Evolutionary conservation across 352 stramenopile genomes (phyloP).

Genomic region (Globisporangium emineosum): DNA sequence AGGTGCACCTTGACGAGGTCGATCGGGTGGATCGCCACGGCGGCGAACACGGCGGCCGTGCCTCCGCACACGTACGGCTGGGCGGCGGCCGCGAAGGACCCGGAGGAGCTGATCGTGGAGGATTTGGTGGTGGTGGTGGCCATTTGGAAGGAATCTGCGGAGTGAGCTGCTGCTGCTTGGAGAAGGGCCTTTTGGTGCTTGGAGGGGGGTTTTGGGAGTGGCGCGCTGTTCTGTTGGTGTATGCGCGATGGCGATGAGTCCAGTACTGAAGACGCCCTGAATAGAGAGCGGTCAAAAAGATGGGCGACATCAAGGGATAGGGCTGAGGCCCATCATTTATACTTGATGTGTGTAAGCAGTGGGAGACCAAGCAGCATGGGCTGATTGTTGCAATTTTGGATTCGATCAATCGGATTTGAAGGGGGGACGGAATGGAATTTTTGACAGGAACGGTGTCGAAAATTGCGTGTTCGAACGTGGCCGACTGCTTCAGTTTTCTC

Average conservation of each 20-base stretch:
- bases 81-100: constrained; percentile 43
- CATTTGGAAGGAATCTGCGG: constrained; percentile 17
- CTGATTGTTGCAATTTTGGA: too few relatives aligned
- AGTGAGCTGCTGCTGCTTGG: neutral
- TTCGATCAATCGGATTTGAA: too few relatives aligned
- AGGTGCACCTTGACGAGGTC: constrained; percentile 91
- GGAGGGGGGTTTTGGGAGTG: constrained; percentile 1
- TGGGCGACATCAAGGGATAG: neutral
- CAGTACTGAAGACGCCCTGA: neutral
- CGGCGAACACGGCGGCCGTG: constrained; percentile 67
- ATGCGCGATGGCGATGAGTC: neutral
- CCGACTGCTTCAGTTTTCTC: too few relatives aligned
- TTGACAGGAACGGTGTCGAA: too few relatives aligned
- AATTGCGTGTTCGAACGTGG: too few relatives aligned
- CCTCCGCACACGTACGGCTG: constrained; percentile 84
- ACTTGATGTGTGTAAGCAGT: neutral
- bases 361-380: neutral
- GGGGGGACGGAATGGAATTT: too few relatives aligned
- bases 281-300: neutral
- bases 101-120: constrained; percentile 13
- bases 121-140: constrained; percentile 24
- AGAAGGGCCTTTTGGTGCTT: constrained; percentile 3
- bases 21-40: constrained; percentile 87
- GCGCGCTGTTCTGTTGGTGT: neutral
- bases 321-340: neutral